These are phyloP conservation scores for Fusarium humuli DNA, from an alignment of 2,329 filamentous ascomycete species.

Conservation along the genomic window DNA sequence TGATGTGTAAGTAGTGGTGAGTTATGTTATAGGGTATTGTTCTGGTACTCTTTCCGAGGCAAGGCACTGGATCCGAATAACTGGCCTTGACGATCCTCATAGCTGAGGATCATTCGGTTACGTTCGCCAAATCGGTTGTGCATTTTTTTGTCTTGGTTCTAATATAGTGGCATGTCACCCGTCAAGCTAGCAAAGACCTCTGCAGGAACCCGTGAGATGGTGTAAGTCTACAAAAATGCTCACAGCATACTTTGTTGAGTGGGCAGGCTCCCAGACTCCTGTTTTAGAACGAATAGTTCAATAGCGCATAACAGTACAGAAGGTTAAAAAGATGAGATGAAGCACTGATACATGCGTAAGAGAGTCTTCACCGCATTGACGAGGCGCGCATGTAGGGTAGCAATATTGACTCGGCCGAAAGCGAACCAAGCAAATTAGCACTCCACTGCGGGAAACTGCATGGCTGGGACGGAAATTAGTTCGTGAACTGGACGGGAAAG, in stretches of 20 bases:
- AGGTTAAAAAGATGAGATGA: background rate
- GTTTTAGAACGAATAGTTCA: background rate
- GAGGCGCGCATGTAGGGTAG: conserved; percentile 31
- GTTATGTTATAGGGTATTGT: conserved; percentile 4
- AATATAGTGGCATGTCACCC: background rate
- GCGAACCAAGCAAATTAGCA: conserved; percentile 1
- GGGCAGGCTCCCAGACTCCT: background rate
- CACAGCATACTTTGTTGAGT: background rate
- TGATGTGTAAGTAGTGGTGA: background rate
- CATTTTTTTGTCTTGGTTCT: background rate
- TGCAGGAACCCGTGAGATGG: conserved; percentile 6
- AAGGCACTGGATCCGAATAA: background rate
- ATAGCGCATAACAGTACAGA: background rate
- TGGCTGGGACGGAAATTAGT: conserved; percentile 35
- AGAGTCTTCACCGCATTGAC: background rate
- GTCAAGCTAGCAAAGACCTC: background rate
- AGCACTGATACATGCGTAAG: conserved; percentile 3
- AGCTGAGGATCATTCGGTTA: background rate
- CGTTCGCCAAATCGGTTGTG: background rate
- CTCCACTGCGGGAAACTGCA: conserved; percentile 20
- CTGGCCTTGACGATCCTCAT: background rate
- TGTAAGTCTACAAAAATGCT: background rate
- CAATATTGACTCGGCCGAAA: conserved; percentile 31
- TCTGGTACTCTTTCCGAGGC: conserved; percentile 1
- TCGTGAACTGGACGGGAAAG: background rate